Evolutionary conservation across 768 basidiomycete species (phyloP), one percentile per base, ranked within the genome.

Genomic region (Boletus coccyginus): DNA sequence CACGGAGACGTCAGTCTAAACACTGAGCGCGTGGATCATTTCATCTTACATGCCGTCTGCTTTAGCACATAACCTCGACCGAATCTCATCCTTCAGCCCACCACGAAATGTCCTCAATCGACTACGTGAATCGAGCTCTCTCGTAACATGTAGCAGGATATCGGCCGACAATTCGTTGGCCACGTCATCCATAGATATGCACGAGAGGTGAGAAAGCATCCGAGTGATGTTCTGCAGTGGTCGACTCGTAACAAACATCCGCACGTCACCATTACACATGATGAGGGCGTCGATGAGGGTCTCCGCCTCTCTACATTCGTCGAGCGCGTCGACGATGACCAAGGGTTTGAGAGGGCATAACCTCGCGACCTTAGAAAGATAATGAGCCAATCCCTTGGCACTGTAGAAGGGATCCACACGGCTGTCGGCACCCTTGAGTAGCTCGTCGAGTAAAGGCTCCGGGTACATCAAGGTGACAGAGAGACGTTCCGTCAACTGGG

Each of bases 21-120:
- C 11, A 31, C 0, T 19, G 8, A 46, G 19, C 1, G 38, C 1
- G 4, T 11, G 2, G 21, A 39, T 14, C 7, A 33, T 17, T 1
- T 14, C 7, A 4, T 5, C 66, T 39, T 38, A 68, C 66, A 67
- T 67, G 16, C 66, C 66, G 24, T 63, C 61, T 9, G 66, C 56
- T 16, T 46, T 54, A 1, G 27, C 24, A 38, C 49, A 56, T 13
- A 68, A 24, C 3, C 19, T 9, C 0, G 24, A 43, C 27, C 17
- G 44, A 7, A 68, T 58, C 2, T 63, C 57, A 3, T 47, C 35
- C 14, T 55, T 61, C 10, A 68, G 5, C 3, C 24, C 13, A 11
- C 5, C 19, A 2, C 53, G 7, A 5, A 63, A 47, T 9, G 11
- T 19, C 32, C 52, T 50, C 39, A 68, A 33, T 7, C 32, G 57